Evolutionary conservation across 2,329 filamentous ascomycete genomes (phyloP), one percentile per base, ranked within the genome.

Genomic region (Tolypocladium album): DNA sequence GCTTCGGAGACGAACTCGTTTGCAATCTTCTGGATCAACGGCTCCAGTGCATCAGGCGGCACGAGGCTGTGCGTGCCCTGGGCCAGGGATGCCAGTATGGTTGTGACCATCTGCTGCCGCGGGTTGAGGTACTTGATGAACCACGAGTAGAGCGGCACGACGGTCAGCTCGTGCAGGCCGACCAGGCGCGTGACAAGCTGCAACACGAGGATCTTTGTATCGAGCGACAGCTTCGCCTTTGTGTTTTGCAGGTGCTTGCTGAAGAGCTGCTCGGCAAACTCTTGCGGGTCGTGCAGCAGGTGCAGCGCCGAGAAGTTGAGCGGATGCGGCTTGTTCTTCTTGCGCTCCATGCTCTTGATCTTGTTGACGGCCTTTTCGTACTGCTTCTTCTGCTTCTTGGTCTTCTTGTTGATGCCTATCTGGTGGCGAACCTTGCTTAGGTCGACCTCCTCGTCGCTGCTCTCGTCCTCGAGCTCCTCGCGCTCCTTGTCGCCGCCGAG

Each of bases 1-100:
- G 91, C 94, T 76, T 99, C 94, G 0, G 92, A 96, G 2, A 99
- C 93, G 70, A 99, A 99, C 72, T 99, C 94, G 70, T 97, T 97
- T 39, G 94, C 93, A 67, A 99, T 97, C 77, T 97, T 97, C 72
- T 91, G 88, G 2, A 99, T 80, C 5, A 97, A 77, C 0, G 94
- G 93, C 72, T 97, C 92, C 13, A 99, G 79, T 0, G 87, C 89
- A 78, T 99, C 94, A 0, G 93, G 93, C 0, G 94, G 94, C 0
- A 99, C 92, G 43, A 96, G 82, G 64, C 87, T 89, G 72, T 99
- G 94, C 9, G 91, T 92, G 4, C 90, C 89, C 76, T 97, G 94
- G 0, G 94, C 94, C 60, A 97, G 81, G 13, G 88, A 96, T 15
- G 94, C 94, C 60, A 99, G 79, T 75, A 97, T 96, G 0, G 91